Evolutionary conservation across 2,329 filamentous ascomycete genomes (phyloP).

Genomic region (Mycocentrospora acerina): DNA sequence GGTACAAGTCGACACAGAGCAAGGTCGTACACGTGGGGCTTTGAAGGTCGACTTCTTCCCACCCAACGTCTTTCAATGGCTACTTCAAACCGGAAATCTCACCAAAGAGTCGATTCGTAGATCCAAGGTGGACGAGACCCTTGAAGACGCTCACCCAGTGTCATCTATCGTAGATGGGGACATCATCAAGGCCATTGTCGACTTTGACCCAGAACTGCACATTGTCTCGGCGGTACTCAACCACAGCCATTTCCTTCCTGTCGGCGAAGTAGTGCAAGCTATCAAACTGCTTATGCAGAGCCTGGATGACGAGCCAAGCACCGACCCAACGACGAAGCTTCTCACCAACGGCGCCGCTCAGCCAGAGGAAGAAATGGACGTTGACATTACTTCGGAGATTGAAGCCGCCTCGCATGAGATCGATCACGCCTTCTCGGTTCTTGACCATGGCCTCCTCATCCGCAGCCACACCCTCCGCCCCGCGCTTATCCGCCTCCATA

Average conservation of each 20-base stretch:
- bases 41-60: constrained; percentile 50
- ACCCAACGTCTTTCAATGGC: constrained; percentile 58
- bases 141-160: constrained; percentile 46
- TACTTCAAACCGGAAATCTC: constrained; percentile 58
- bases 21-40: constrained; percentile 11
- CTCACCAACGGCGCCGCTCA: constrained; percentile 32
- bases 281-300: constrained; percentile 69
- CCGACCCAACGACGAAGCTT: constrained; percentile 42
- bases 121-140: constrained; percentile 35
- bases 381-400: constrained; percentile 42
- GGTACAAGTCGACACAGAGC: constrained; percentile 11
- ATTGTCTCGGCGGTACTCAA: constrained; percentile 67
- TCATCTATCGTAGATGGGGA: constrained; percentile 60
- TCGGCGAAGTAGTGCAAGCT: constrained; percentile 66
- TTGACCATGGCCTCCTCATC: constrained; percentile 64
- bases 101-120: constrained; percentile 48
- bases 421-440: constrained; percentile 66
- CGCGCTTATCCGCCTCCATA: constrained; percentile 69
- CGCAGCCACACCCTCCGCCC: constrained; percentile 66
- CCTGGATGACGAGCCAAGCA: constrained; percentile 53
- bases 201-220: constrained; percentile 68
- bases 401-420: constrained; percentile 56
- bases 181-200: constrained; percentile 62
- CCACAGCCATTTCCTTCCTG: constrained; percentile 62
- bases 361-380: constrained; percentile 32